Evolutionary conservation across 306 rosid genomes (phyloP).

Genomic region (Mimosa pudica): DNA sequence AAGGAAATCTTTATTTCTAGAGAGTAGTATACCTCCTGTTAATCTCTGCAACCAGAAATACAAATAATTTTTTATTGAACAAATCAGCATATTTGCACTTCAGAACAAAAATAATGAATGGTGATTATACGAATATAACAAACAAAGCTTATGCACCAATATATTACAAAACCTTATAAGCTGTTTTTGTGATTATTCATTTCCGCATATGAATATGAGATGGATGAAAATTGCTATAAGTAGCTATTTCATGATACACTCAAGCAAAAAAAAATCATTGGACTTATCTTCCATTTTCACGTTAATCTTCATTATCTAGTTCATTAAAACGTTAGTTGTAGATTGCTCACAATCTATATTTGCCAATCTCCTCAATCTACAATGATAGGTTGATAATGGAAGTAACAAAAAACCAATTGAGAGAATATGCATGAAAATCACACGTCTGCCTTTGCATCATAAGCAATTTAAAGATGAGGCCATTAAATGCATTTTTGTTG

Average conservation of each 20-base stretch:
- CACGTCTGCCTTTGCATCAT: not conserved
- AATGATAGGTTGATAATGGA: not conserved
- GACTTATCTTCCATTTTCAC: not conserved
- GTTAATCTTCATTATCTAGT: conserved; percentile 10
- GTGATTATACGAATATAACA: conserved; percentile 6
- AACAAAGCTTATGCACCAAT: not conserved
- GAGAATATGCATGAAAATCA: not conserved
- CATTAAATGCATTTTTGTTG: not conserved
- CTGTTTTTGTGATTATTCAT: conserved; percentile 24
- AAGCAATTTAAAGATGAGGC: not conserved
- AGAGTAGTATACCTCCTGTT: conserved; percentile 85
- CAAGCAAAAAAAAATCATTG: not conserved
- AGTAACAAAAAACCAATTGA: not conserved
- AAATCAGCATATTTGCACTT: conserved; percentile 17
- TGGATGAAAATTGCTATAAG: not conserved
- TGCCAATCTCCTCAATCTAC: not conserved
- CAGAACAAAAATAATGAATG: not conserved
- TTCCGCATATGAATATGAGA: conserved; percentile 20
- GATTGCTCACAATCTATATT: not conserved
- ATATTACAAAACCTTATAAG: not conserved
- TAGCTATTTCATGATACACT: conserved; percentile 22
- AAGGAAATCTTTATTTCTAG: conserved; percentile 92
- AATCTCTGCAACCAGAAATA: conserved; percentile 61
- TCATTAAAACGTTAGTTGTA: not conserved
- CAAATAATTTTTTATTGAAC: conserved; percentile 25